Evolutionary conservation across 495 filamentous ascomycete genomes (phyloP), one percentile per base, ranked within the genome.

Genomic region (Podospora didyma): DNA sequence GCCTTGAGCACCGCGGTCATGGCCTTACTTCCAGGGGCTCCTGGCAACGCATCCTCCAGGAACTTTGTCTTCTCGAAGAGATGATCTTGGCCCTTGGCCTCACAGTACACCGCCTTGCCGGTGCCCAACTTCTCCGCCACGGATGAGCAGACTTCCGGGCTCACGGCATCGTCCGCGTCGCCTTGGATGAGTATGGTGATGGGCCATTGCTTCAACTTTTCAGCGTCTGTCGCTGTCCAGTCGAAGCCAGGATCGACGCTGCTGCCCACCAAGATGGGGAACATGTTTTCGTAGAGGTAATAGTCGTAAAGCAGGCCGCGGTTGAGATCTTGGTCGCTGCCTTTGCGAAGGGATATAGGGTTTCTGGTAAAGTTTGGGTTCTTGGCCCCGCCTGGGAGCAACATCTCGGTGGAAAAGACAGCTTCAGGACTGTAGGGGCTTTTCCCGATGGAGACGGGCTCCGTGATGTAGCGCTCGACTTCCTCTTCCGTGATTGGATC

Each of bases 101-200:
- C n/a, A 49, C 51, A 57, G 24, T 44, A 24, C 9, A 42, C 47
- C 12, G 51, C 59, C 54, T 53, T 62, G 2, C 46, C 48, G 1
- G 24, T 9, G 7, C 62, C 62, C 7, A 65, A 39, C 2, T 3
- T 11, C 19, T 44, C 28, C 20, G 51, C 59, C n/a, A 57, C 49
- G 37, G 54, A 47, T 1, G 9, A 1, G 37, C 49, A 62, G 31
- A 65, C 62, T 1, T 42, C 44, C 0, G 48, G 35, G 21, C 49
- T 52, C 5, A 65, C 56, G 47, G 62, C 62, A 1, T 31, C 44
- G 20, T 65, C 62, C n/a, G 45, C 44, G 22, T 58, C 57, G 2
- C 62, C 62, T 9, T 65, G 62, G 17, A 62, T 60, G 46, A 65
- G 51, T 28, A 65, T 52, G 11, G 62, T 65, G 20, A 52, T n/a